These are phyloP conservation scores for Pichia sp. DNA, from an alignment of 1,139 yeast genomes.

Conservation along the genomic window DNA sequence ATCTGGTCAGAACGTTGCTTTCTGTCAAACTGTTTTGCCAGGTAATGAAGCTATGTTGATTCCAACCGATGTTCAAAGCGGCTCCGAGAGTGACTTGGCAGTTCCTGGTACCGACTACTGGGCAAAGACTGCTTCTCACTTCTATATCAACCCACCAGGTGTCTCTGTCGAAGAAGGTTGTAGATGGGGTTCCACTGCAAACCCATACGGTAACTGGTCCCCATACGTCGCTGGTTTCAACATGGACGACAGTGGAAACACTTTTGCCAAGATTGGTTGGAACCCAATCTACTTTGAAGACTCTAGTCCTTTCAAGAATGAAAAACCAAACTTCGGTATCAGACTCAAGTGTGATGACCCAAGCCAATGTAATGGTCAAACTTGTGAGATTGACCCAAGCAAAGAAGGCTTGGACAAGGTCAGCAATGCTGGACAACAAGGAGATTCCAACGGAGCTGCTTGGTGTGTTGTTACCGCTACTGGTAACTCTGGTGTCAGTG, in stretches of 20 bases:
- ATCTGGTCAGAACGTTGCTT: constrained; percentile 54
- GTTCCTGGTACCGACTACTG: constrained; percentile 70
- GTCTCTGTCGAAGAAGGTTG: constrained; percentile 71
- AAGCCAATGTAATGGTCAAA: constrained; percentile 61
- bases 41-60: constrained; percentile 93
- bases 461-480: constrained; percentile 80
- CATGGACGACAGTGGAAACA: constrained; percentile 58
- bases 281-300: constrained; percentile 74
- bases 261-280: constrained; percentile 84
- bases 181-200: constrained; percentile 67
- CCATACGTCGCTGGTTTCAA: constrained; percentile 92
- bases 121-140: constrained; percentile 73
- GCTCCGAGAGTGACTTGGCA: constrained; percentile 48
- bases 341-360: constrained; percentile 66
- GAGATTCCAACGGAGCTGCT: constrained; percentile 60
- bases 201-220: constrained; percentile 83
- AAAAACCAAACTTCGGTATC: constrained; percentile 62
- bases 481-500: constrained; percentile 54
- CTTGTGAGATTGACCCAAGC: constrained; percentile 75
- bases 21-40: constrained; percentile 89
- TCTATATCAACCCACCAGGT: constrained; percentile 83
- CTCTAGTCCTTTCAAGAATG: constrained; percentile 42
- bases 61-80: constrained; percentile 59
- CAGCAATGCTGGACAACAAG: constrained; percentile 26
- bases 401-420: constrained; percentile 51